These are phyloP conservation scores for Ascoidea asiatica DNA, from an alignment of 805 yeast genomes.

Conservation along the genomic window DNA sequence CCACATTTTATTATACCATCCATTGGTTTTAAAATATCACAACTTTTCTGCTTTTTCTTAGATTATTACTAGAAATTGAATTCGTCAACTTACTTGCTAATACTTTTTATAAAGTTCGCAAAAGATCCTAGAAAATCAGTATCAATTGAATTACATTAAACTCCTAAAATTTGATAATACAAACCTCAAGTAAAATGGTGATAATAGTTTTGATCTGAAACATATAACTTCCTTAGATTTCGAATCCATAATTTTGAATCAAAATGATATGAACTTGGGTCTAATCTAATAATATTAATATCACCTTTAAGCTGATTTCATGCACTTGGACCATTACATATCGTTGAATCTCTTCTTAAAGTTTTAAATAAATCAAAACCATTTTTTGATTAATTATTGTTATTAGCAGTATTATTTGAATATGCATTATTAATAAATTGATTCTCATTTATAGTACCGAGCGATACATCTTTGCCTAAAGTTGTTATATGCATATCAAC, in stretches of 20 bases:
- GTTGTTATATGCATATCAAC: no score
- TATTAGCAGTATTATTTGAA: background rate
- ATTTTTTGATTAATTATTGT: background rate
- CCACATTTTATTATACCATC: conserved; percentile 51
- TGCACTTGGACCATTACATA: background rate
- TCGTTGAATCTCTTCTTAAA: background rate
- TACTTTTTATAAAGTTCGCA: conserved; percentile 5
- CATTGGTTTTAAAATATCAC: conserved; percentile 35
- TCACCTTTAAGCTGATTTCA: conserved; percentile 7
- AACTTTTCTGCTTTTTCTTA: conserved; percentile 17
- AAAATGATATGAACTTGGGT: conserved; percentile 46
- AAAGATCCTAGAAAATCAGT: conserved; percentile 52
- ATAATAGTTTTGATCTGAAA: conserved; percentile 46
- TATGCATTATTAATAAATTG: no score
- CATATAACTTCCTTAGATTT: conserved; percentile 37
- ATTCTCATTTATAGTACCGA: no score
- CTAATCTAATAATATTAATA: conserved; percentile 27
- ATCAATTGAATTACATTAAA: conserved; percentile 44
- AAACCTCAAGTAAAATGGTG: conserved; percentile 44
- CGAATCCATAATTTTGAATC: conserved; percentile 49
- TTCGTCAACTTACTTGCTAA: background rate
- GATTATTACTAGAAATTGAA: conserved; percentile 15
- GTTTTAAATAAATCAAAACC: background rate
- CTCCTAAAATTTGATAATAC: conserved; percentile 43
- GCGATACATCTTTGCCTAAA: no score